Evolutionary conservation across 495 filamentous ascomycete genomes (phyloP).

Genomic region (Bathelium albidoporum): DNA sequence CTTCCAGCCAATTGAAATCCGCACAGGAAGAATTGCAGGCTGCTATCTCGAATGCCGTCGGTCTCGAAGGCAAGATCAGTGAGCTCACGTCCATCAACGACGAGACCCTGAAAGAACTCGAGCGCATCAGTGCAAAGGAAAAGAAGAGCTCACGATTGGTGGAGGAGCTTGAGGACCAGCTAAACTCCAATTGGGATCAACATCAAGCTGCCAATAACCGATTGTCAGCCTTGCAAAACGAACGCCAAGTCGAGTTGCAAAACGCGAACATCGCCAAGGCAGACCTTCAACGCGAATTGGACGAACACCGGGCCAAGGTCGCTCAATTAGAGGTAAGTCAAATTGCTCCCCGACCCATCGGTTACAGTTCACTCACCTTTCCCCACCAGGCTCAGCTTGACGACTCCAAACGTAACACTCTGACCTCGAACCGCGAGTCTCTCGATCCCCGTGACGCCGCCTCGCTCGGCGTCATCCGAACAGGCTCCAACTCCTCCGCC

Average conservation of each 20-base stretch:
- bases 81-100: conserved; percentile 32
- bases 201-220: conserved; percentile 72
- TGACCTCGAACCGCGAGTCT: conserved; percentile 27
- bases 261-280: conserved; percentile 44
- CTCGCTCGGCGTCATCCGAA: conserved; percentile 48
- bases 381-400: conserved; percentile 47
- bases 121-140: conserved; percentile 50
- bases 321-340: conserved; percentile 53
- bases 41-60: conserved; percentile 33
- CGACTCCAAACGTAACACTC: conserved; percentile 34
- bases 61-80: conserved; percentile 44
- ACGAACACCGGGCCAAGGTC: conserved; percentile 53
- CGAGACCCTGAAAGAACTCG: conserved; percentile 38
- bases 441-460: conserved; percentile 32
- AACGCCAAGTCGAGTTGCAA: conserved; percentile 51
- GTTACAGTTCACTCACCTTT: conserved; percentile 27
- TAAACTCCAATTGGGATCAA: conserved; percentile 89
- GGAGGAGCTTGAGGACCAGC: conserved; percentile 93
- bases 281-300: conserved; percentile 45
- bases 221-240: conserved; percentile 57
- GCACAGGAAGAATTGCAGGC: conserved; percentile 57
- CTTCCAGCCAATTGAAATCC: conserved; percentile 28
- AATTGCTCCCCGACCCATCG: conserved; percentile 20
- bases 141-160: conserved; percentile 82
- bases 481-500: conserved; percentile 58